Evolutionary conservation across 352 stramenopile genomes (phyloP), one percentile per base, ranked within the genome.

Genomic region (Pythium guiyangense): DNA sequence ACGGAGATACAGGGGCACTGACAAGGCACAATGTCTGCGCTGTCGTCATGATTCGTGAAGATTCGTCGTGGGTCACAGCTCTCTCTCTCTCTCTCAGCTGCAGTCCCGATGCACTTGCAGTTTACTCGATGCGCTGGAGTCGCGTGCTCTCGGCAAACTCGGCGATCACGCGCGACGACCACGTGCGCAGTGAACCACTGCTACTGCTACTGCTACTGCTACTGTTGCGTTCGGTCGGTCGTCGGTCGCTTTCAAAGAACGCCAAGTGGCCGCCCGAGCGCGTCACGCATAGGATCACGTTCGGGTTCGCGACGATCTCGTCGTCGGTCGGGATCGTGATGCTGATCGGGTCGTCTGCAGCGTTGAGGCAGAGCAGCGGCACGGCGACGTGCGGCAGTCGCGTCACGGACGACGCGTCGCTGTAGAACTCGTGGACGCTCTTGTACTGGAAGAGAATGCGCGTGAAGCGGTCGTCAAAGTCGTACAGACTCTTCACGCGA

Each of bases 391-490:
- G 60, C 12, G 70, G 54, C 42, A 85, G 39, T 6, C 65, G 57
- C 44, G 59, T 72, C 31, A 73, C 50, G 43, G 54, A 74, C 17
- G 71, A 82, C 5, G 64, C 71, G 49, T 84, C 70, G n/a, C 54
- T 55, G 48, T 82, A 80, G 45, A 69, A 82, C 22, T 76, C 61
- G 44, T 75, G 61, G 45, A 71, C 70, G 18, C 60, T 79, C 11
- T 58, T 59, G 59, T 83, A 83, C 50, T 76, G 74, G 50, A 84
- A 84, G 27, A 72, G 58, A 29, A 76, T 69, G 52, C 79, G 75
- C 34, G 80, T 88, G 61, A 89, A 67, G 15, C 66, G 66, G 54
- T 84, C 72, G 64, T 91, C 78, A 52, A 88, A 89, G 56, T 91
- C 67, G 3, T 54, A 63, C 4, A 90, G 63, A n/a, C 62, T 75